Percentiles rank a stretch among this genome's conserved stretches.
phyloP scores from a whole-genome alignment of 73 alveolate species.

The Tetrahymena elliotti region DNA sequence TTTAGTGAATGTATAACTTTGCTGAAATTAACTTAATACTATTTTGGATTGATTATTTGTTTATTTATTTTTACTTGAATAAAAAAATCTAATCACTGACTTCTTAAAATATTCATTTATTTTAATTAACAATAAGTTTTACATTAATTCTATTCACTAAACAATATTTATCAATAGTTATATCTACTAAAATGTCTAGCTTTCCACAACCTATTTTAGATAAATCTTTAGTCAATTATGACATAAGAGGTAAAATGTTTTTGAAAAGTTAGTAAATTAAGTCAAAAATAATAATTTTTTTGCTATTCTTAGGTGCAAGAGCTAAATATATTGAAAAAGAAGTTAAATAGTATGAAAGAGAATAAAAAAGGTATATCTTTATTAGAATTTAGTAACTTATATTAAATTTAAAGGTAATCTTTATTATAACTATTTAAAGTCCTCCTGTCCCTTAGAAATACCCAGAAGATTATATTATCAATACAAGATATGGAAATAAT shows the following conservation, averaged over 20 bases:
- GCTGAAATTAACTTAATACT: not conserved
- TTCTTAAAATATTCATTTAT: not conserved
- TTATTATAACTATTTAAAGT: not conserved
- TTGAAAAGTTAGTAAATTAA: not conserved
- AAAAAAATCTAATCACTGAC: not conserved
- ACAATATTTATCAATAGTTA: not conserved
- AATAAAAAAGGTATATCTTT: not conserved
- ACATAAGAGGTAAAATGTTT: not conserved
- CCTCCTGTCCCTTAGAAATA: not conserved
- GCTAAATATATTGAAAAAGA: not conserved
- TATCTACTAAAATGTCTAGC: not conserved
- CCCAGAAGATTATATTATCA: not conserved
- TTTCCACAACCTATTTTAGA: not conserved
- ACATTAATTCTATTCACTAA: not conserved
- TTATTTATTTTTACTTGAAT: not conserved
- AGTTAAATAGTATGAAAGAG: not conserved
- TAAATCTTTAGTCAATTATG: not conserved
- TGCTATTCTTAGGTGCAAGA: not conserved
- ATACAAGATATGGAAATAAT: not conserved
- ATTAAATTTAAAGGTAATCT: not conserved
- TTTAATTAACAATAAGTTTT: not conserved
- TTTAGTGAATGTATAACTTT: not conserved
- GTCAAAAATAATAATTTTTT: not conserved
- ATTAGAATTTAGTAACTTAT: not conserved
- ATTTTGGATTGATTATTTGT: not conserved